Percentiles rank a stretch among this genome's conserved stretches.
Evolutionary conservation across 1,284 basidiomycete species (phyloP).

Genomic region (Naganishia cerealis): DNA sequence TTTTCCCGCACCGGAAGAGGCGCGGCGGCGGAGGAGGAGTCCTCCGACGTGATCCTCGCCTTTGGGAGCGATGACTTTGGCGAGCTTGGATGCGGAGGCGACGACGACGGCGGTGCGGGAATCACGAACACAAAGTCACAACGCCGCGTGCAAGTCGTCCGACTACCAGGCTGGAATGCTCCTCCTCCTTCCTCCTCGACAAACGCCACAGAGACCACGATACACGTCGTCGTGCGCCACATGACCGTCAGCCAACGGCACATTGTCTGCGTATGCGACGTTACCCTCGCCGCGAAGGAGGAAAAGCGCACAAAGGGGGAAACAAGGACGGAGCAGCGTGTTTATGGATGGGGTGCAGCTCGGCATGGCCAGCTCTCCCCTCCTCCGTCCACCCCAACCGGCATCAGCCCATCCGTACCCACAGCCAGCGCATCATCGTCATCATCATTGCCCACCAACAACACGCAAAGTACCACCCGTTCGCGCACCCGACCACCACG

Average conservation of each 20-base stretch:
- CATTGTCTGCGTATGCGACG: slow-evolving; percentile 59
- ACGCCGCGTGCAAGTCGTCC: slow-evolving; percentile 16
- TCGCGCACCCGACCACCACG: not conserved
- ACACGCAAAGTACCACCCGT: not conserved
- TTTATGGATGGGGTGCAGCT: slow-evolving; percentile 78
- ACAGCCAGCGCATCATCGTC: not conserved
- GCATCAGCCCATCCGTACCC: slow-evolving; percentile 14
- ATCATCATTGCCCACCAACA: not conserved
- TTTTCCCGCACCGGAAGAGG: slow-evolving; percentile 46
- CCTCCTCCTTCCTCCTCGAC: slow-evolving; percentile 34
- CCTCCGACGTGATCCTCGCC: slow-evolving; percentile 67
- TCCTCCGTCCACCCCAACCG: slow-evolving; percentile 5
- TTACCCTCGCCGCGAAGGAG: not conserved
- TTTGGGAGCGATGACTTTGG: slow-evolving; percentile 82
- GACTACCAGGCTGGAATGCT: slow-evolving; percentile 12
- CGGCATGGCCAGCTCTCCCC: slow-evolving; percentile 65
- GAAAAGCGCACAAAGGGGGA: not conserved
- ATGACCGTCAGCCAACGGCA: slow-evolving; percentile 72
- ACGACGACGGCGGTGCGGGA: slow-evolving; percentile 42
- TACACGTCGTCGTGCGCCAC: slow-evolving; percentile 43
- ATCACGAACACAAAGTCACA: slow-evolving; percentile 14
- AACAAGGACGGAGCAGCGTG: slow-evolving; percentile 38
- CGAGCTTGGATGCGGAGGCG: slow-evolving; percentile 64
- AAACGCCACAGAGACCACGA: slow-evolving; percentile 36
- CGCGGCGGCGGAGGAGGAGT: slow-evolving; percentile 3